Conservation (phyloP, 768 basidiomycete species). For the Rhizopogon vinicolor region DNA sequence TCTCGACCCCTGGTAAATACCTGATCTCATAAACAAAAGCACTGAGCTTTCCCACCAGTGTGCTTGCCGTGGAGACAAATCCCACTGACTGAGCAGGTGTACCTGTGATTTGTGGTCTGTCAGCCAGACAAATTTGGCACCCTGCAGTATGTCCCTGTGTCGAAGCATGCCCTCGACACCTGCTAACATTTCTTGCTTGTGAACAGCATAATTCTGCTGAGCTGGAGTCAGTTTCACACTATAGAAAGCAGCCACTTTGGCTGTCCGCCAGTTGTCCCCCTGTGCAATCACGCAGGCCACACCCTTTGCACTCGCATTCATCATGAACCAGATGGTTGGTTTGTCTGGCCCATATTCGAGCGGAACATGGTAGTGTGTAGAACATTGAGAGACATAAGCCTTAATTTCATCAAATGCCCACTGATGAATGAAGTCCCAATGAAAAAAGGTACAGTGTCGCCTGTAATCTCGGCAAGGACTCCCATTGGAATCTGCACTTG, state of each 20-base stretch:
- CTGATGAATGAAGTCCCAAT: slow-evolving; percentile 16
- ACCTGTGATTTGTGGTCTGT: slow-evolving; percentile 25
- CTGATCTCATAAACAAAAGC: slow-evolving; percentile 14
- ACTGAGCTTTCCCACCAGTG: slow-evolving; percentile 28
- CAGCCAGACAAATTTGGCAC: slow-evolving; percentile 22
- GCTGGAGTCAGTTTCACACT: slow-evolving; percentile 27
- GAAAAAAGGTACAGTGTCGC: slow-evolving; percentile 1
- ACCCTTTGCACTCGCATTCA: slow-evolving; percentile 28
- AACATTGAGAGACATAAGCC: neutral
- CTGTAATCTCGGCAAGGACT: neutral
- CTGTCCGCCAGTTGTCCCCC: slow-evolving; percentile 18
- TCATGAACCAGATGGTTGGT: slow-evolving; percentile 23
- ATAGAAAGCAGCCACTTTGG: slow-evolving; percentile 26
- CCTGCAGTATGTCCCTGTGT: slow-evolving; percentile 26
- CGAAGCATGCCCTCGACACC: slow-evolving; percentile 31
- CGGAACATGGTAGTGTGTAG: slow-evolving; percentile 15
- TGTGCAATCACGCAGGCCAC: slow-evolving; percentile 14
- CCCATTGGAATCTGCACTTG: neutral
- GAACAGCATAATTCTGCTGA: slow-evolving; percentile 36
- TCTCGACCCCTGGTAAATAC: slow-evolving; percentile 27
- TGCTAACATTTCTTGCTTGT: slow-evolving; percentile 34
- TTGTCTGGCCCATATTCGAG: slow-evolving; percentile 17
- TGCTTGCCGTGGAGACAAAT: slow-evolving; percentile 29
- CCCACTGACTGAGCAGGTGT: slow-evolving; percentile 26
- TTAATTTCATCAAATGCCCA: slow-evolving; percentile 16